phyloP scores from a whole-genome alignment of 2,329 filamentous ascomycete species.

The Fusarium papillatum region DNA sequence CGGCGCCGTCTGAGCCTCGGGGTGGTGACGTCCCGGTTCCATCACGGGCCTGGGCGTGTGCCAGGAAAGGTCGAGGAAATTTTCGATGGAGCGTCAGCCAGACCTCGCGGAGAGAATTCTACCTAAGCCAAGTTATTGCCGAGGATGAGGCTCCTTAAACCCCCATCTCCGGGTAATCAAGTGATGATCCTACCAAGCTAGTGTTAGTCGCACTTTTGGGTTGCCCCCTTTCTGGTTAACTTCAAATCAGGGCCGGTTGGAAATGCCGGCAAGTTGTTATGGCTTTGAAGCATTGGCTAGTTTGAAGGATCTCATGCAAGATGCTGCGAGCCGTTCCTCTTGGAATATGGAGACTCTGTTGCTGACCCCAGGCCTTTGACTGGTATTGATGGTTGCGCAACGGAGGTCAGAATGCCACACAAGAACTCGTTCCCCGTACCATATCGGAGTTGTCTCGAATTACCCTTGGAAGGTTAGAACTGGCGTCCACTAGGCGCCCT shows the following conservation, averaged over 20 bases:
- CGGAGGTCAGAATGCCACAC: neutral
- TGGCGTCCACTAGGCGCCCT: conserved; percentile 1
- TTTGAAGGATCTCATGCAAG: conserved; percentile 11
- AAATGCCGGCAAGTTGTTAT: conserved; percentile 1
- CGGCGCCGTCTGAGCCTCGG: conserved; percentile 15
- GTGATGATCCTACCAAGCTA: conserved; percentile 14
- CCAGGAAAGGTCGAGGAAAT: conserved; percentile 5
- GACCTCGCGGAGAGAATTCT: conserved; percentile 24
- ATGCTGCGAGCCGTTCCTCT: conserved; percentile 3
- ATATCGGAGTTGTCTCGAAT: conserved; percentile 15
- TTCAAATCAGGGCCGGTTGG: conserved; percentile 18
- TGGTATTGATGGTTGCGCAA: neutral
- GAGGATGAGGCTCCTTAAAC: conserved; percentile 35
- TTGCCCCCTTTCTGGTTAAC: conserved; percentile 16
- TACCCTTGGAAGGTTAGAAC: neutral
- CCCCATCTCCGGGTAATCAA: conserved; percentile 15
- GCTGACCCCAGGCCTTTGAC: neutral
- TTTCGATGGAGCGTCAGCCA: conserved; percentile 24
- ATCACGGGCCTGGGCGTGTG: conserved; percentile 32
- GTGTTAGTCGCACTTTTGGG: conserved; percentile 9
- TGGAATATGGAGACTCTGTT: neutral
- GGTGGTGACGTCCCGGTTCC: conserved; percentile 29
- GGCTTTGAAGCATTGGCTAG: neutral
- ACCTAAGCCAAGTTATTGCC: conserved; percentile 26
- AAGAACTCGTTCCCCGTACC: conserved; percentile 1